phyloP scores from a whole-genome alignment of 768 basidiomycete genomes.

The Suillus placidus region DNA sequence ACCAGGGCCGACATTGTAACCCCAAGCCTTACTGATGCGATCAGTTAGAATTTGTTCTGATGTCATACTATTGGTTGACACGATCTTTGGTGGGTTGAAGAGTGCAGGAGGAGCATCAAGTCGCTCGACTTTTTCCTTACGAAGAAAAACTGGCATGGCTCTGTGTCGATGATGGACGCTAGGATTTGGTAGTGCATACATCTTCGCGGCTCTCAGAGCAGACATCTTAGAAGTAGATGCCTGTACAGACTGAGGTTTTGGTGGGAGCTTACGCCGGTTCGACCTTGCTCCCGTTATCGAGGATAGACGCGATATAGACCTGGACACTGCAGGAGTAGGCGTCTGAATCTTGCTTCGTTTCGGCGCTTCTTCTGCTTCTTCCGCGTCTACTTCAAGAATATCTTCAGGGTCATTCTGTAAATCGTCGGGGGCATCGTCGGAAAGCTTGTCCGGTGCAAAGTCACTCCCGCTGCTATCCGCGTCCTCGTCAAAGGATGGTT shows the following conservation, averaged over 20 bases:
- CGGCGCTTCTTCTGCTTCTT: slow-evolving; percentile 21
- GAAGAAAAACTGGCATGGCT: slow-evolving; percentile 60
- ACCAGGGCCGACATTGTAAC: slow-evolving; percentile 72
- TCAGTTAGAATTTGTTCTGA: slow-evolving; percentile 48
- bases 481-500: slow-evolving; percentile 20
- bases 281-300: slow-evolving; percentile 19
- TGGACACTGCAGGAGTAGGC: slow-evolving; percentile 6
- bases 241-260: slow-evolving; percentile 13
- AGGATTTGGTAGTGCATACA: slow-evolving; percentile 62
- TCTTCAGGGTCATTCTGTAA: slow-evolving; percentile 35
- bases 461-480: slow-evolving; percentile 55
- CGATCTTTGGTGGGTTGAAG: slow-evolving; percentile 46
- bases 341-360: slow-evolving; percentile 16
- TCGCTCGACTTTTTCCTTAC: slow-evolving; percentile 58
- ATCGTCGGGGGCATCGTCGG: slow-evolving; percentile 31
- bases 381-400: slow-evolving; percentile 32
- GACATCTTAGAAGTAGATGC: slow-evolving; percentile 13
- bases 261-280: slow-evolving; percentile 24
- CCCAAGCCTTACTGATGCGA: slow-evolving; percentile 69
- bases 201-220: slow-evolving; percentile 37
- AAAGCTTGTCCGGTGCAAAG: slow-evolving; percentile 47
- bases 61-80: slow-evolving; percentile 61
- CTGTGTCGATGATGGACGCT: slow-evolving; percentile 75
- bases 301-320: slow-evolving; percentile 1
- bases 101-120: slow-evolving; percentile 51